Conservation (phyloP, 176 grass and related monocot species). For the Oryza nivara region DNA sequence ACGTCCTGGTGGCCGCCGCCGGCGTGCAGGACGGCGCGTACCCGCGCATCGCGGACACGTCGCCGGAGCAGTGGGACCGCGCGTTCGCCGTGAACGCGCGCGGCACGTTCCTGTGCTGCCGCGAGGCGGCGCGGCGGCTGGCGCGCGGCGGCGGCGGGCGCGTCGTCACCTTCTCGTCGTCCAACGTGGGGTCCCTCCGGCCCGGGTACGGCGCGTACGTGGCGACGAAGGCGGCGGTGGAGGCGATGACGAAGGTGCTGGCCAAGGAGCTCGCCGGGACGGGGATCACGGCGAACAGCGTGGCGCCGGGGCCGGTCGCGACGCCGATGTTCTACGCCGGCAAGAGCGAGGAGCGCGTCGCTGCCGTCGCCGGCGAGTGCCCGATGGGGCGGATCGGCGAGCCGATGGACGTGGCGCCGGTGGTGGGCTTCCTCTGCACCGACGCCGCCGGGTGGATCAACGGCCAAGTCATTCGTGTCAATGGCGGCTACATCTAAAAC, state of each 20-base stretch:
- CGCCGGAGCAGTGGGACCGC: constrained; percentile 39
- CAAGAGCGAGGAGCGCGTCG: constrained; percentile 59
- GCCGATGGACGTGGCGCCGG: constrained; percentile 58
- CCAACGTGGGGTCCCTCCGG: constrained; percentile 43
- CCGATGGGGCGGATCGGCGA: constrained; percentile 55
- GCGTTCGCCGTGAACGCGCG: constrained; percentile 52
- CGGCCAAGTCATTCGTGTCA: constrained; percentile 61
- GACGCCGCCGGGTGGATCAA: constrained; percentile 63
- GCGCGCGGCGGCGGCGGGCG: constrained; percentile 39
- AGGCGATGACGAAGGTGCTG: constrained; percentile 68
- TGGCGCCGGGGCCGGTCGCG: constrained; percentile 57
- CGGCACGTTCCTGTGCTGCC: constrained; percentile 60
- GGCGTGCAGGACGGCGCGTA: constrained; percentile 46
- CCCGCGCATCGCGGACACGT: constrained; percentile 47
- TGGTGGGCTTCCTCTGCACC: constrained; percentile 60
- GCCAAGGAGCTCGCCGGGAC: constrained; percentile 61
- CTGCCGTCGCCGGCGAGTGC: constrained; percentile 15
- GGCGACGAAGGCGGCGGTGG: constrained; percentile 60
- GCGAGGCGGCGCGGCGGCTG: constrained; percentile 47
- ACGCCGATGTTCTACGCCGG: constrained; percentile 60
- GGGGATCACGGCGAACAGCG: constrained; percentile 62
- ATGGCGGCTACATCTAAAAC: constrained; percentile 58
- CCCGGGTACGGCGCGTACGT: constrained; percentile 60
- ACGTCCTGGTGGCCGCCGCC: constrained; percentile 52
- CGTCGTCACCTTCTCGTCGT: constrained; percentile 56